Conservation (phyloP, 176 grass and related monocot species). For the Oryza punctata region DNA sequence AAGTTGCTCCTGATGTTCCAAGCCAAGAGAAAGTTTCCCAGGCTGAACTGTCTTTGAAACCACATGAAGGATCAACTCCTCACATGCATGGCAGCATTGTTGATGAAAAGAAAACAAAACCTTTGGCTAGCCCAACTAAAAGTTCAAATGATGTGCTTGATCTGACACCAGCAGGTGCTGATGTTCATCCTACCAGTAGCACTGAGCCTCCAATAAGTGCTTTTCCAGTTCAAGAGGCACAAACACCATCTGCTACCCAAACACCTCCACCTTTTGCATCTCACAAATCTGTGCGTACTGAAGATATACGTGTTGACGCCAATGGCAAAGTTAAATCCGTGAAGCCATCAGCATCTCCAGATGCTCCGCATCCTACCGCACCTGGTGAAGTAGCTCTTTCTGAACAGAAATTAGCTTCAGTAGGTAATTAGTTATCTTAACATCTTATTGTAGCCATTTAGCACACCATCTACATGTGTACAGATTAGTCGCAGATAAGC, state of each 20-base stretch:
- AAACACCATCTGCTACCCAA: background rate
- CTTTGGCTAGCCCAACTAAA: background rate
- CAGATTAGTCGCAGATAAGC: background rate
- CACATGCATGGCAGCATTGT: background rate
- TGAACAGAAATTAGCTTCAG: background rate
- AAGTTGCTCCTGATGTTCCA: background rate
- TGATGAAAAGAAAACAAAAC: background rate
- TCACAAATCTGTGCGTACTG: background rate
- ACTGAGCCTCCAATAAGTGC: background rate
- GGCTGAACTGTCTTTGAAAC: background rate
- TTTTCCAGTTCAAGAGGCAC: slow-evolving; percentile 9
- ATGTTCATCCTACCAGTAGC: slow-evolving; percentile 11
- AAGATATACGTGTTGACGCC: slow-evolving; percentile 13
- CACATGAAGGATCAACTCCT: background rate
- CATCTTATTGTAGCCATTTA: background rate
- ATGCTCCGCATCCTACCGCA: background rate
- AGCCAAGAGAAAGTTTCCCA: background rate
- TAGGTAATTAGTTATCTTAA: slow-evolving; percentile 23
- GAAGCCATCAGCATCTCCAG: slow-evolving; percentile 2
- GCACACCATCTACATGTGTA: background rate
- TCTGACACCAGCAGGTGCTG: background rate
- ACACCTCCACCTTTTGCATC: background rate
- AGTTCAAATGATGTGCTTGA: background rate
- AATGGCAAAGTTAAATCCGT: background rate
- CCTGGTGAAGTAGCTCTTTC: background rate